A percentile compares a stretch with the other conserved stretches of the same genome.
These are phyloP conservation scores for Mariannaea elegans DNA, from an alignment of 2,329 filamentous ascomycete genomes.

Conservation along the genomic window DNA sequence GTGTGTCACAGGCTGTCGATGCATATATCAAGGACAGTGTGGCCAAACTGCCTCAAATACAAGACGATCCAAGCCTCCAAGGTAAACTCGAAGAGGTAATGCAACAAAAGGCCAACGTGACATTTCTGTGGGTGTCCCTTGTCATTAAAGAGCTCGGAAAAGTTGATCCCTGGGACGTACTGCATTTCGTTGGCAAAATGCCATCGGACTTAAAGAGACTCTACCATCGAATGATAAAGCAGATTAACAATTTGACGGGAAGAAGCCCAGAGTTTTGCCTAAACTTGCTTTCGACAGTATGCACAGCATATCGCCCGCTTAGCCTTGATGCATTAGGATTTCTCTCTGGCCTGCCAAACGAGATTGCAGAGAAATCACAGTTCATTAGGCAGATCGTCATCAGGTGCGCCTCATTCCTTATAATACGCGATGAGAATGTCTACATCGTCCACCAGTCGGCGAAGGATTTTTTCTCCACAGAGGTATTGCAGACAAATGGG, in stretches of 20 bases:
- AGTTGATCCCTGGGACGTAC: not conserved
- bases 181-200: conserved; percentile 31
- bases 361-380: too few species aligned
- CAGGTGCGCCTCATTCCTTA: conserved; percentile 51
- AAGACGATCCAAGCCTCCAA: conserved; percentile 21
- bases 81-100: conserved; percentile 9
- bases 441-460: conserved; percentile 55
- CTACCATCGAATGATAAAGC: conserved; percentile 50
- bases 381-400: conserved; percentile 14
- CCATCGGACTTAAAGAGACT: conserved; percentile 46
- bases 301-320: conserved; percentile 48
- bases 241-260: conserved; percentile 43
- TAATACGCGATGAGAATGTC: conserved; percentile 38
- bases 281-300: conserved; percentile 46
- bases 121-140: conserved; percentile 42
- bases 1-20: conserved; percentile 45
- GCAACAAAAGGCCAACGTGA: conserved; percentile 49
- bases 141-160: conserved; percentile 29
- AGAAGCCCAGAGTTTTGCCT: conserved; percentile 44
- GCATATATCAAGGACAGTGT: conserved; percentile 51
- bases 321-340: conserved; percentile 43
- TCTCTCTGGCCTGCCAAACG: too few species aligned
- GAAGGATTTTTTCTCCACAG: conserved; percentile 49
- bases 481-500: too few species aligned
- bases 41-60: conserved; percentile 32